Base-by-base conservation (phyloP, 352 stramenopile genomes). In the Phytophthora pisi region DNA sequence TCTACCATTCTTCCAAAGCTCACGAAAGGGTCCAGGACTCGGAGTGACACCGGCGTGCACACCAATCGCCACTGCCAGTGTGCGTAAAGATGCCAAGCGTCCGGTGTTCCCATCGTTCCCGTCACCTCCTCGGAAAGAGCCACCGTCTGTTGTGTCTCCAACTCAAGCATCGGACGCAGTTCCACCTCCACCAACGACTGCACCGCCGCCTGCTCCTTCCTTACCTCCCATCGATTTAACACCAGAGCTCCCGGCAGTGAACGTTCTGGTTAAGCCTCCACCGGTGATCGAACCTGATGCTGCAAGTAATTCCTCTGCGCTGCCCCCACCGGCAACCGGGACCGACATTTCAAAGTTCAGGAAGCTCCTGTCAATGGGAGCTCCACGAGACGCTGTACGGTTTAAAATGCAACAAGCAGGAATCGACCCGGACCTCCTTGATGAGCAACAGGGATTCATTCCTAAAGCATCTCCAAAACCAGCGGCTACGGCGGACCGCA, bases 341-440 rank as follows among this genome's bases (percentile, higher is more conserved):
- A 72, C 66, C 0, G 81, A 91, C 26, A 67, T 90, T 49, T 83
- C 78, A 2, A 88, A 89, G 49, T 98, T 98, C 62, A 97, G 97
- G 40, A 98, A 98, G 65, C 88, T 99, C 73, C 56, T 96, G 11
- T 79, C 79, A 1, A 96, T 97, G 84, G 89, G 88, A 3, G 85
- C 93, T 10, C 88, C 88, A 10, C 73, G 84, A 0, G 91, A 88
- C 50, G 91, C 92, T n/a, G 83, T 92, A 10, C 75, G 84, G 11
- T 74, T 77, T 4, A 93, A 91, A 60, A 90, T 98, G 79, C 58
- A 72, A 9, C 85, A 96, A 67, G 95, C 76, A 20, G 86, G 86
- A 28, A 36, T 93, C 1, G 68, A 92, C 47, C 81, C 84, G 7
- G 57, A 81, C n/a, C 68, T 93, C 4, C 64, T 95, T 1, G 62